phyloP scores from a whole-genome alignment of 306 rosid species.

The Cicer arietinum region DNA sequence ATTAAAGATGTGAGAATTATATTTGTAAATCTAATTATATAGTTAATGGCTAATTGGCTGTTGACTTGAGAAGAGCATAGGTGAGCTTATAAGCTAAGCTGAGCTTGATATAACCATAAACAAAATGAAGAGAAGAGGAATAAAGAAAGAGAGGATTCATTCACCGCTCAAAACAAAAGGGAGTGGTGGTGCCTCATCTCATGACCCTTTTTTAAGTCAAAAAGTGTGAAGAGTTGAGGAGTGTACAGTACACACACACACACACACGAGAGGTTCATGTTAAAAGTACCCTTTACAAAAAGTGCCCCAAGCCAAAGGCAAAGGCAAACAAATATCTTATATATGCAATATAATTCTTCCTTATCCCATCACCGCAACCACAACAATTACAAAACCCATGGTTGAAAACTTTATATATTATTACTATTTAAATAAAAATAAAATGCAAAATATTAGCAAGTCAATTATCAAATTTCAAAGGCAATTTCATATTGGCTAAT shows the following conservation, averaged over 20 bases:
- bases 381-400: constrained; percentile 21
- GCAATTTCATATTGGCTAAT: constrained; percentile 31
- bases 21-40: too few relatives aligned
- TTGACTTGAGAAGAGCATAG: constrained; percentile 18
- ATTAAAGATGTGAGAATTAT: too few relatives aligned
- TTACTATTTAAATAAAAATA: background rate
- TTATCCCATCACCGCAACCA: constrained; percentile 43
- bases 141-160: constrained; percentile 15
- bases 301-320: constrained; percentile 22
- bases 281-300: constrained; percentile 52
- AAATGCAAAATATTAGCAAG: constrained; percentile 16
- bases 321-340: background rate
- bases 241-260: background rate
- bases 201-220: constrained; percentile 47
- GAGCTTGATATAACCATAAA: background rate
- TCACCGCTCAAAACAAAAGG: constrained; percentile 45
- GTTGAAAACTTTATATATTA: background rate
- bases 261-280: constrained; percentile 66
- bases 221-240: constrained; percentile 28
- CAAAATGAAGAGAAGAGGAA: background rate
- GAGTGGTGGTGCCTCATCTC: constrained; percentile 48
- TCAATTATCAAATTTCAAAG: constrained; percentile 37
- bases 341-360: background rate
- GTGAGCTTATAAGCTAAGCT: constrained; percentile 26
- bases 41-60: background rate